Percentiles rank a stretch among this genome's conserved stretches.
Evolutionary conservation across 2,329 filamentous ascomycete species (phyloP).

Genomic region (Penicillium glabrum): DNA sequence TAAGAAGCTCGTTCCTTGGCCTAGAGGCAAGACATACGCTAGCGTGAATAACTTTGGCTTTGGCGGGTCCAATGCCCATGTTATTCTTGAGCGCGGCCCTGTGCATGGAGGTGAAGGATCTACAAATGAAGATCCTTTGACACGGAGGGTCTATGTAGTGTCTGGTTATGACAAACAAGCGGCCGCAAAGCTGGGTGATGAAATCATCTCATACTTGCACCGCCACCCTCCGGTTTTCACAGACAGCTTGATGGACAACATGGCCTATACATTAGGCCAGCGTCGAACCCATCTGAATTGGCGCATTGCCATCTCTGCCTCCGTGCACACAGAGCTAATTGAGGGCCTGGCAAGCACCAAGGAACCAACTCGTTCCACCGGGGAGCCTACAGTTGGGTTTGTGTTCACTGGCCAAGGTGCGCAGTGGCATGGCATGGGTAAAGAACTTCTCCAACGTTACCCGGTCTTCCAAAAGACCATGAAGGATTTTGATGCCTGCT

Average conservation of each 20-base stretch:
- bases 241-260: slow-evolving; percentile 19
- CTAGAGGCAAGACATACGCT: slow-evolving; percentile 21
- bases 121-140: slow-evolving; percentile 11
- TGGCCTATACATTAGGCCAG: slow-evolving; percentile 24
- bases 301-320: slow-evolving; percentile 18
- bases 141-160: slow-evolving; percentile 15
- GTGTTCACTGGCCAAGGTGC: slow-evolving; percentile 40
- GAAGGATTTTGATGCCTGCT: slow-evolving; percentile 14
- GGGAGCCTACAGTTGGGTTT: slow-evolving; percentile 28
- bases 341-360: slow-evolving; percentile 5
- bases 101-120: slow-evolving; percentile 16
- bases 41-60: slow-evolving; percentile 38
- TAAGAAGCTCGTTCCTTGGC: slow-evolving; percentile 27
- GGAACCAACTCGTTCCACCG: slow-evolving; percentile 16
- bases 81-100: slow-evolving; percentile 27
- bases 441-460: slow-evolving; percentile 26
- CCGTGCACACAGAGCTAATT: slow-evolving; percentile 13
- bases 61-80: slow-evolving; percentile 36
- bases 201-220: slow-evolving; percentile 16
- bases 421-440: slow-evolving; percentile 37
- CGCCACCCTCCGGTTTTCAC: slow-evolving; percentile 16
- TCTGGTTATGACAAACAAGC: slow-evolving; percentile 21
- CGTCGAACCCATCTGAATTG: slow-evolving; percentile 21
- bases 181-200: slow-evolving; percentile 11
- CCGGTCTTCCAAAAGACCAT: slow-evolving; percentile 20